Evolutionary conservation across 441 rosid species (phyloP).

Genomic region (Gossypium schwendimanii): DNA sequence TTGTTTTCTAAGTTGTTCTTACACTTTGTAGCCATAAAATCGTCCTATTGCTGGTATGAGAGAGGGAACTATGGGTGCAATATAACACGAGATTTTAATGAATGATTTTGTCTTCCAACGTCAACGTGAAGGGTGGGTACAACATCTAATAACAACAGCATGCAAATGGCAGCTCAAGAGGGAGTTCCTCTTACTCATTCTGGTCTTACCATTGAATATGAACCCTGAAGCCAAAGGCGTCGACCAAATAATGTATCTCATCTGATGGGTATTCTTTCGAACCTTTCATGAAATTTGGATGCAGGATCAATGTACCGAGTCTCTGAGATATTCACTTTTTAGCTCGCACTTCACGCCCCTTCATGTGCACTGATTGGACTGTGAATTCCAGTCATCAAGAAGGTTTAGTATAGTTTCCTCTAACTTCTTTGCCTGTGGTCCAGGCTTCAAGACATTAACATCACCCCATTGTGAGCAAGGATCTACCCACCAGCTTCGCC

Average conservation of each 20-base stretch:
- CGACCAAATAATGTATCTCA: slow-evolving; percentile 15
- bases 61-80: not conserved
- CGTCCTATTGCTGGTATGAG: not conserved
- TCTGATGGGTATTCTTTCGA: slow-evolving; percentile 7
- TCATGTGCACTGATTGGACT: slow-evolving; percentile 71
- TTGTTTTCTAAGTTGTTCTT: not conserved
- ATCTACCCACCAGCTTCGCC: slow-evolving; percentile 62
- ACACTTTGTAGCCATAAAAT: not conserved
- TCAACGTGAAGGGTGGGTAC: not conserved
- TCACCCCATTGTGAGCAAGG: slow-evolving; percentile 88
- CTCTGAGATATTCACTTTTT: slow-evolving; percentile 4
- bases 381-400: slow-evolving; percentile 57
- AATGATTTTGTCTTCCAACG: slow-evolving; percentile 6
- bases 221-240: slow-evolving; percentile 1
- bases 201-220: not conserved
- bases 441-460: slow-evolving; percentile 61
- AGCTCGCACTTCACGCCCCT: slow-evolving; percentile 11
- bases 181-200: slow-evolving; percentile 12
- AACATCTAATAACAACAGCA: not conserved
- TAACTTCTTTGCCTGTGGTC: slow-evolving; percentile 57
- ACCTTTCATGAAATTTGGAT: slow-evolving; percentile 19
- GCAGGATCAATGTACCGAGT: slow-evolving; percentile 8
- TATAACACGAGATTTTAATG: not conserved
- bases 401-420: slow-evolving; percentile 58
- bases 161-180: slow-evolving; percentile 11